Conservation (phyloP, 331 rosid species). For the Arachis monticola region DNA sequence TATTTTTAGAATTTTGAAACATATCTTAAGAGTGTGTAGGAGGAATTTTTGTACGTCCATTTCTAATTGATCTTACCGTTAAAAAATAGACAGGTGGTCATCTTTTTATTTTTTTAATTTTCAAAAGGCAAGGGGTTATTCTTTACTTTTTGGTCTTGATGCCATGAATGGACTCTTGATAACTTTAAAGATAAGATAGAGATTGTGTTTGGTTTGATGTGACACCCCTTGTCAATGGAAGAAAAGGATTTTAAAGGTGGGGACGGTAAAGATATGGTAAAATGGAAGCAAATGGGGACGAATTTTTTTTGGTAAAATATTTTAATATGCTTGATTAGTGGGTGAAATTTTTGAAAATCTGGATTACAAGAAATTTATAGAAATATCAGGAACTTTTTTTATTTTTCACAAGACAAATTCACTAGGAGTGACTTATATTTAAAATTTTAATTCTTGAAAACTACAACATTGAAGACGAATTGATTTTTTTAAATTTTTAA, state of each 20-base stretch:
- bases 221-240: constrained; percentile 45
- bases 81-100: constrained; percentile 8
- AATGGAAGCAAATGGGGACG: constrained; percentile 33
- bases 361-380: too few relatives aligned
- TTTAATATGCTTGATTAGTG: too few relatives aligned
- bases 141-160: background rate
- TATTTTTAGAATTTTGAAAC: too few relatives aligned
- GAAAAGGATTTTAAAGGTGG: background rate
- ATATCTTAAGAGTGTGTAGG: background rate
- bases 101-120: too few relatives aligned
- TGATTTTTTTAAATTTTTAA: too few relatives aligned
- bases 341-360: too few relatives aligned
- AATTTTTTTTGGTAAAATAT: background rate
- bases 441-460: too few relatives aligned
- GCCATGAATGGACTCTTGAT: constrained; percentile 34
- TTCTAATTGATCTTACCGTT: background rate
- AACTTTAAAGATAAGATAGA: constrained; percentile 48
- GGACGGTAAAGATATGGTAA: constrained; percentile 34
- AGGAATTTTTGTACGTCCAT: background rate
- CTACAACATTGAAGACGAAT: too few relatives aligned
- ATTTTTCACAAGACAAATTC: too few relatives aligned
- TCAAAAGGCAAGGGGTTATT: background rate
- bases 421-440: too few relatives aligned
- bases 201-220: constrained; percentile 40
- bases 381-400: too few relatives aligned